Conservation (phyloP, 441 rosid species). For the Eruca vesicaria region DNA sequence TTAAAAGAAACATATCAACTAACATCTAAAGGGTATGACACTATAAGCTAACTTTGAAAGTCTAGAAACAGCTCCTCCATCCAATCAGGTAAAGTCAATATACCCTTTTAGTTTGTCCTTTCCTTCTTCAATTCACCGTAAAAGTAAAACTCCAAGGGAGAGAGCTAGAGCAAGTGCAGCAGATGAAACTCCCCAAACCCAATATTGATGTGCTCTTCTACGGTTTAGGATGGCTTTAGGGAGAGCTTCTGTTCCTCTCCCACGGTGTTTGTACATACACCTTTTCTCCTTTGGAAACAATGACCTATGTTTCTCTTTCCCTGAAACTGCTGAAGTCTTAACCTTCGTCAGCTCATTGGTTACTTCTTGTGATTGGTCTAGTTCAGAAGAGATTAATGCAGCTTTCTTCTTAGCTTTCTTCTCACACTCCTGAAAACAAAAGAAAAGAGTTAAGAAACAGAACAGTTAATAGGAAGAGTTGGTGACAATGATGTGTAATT, state of each 20-base stretch:
- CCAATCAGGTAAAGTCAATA: background rate
- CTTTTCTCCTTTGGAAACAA: slow-evolving; percentile 45
- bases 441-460: background rate
- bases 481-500: background rate
- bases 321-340: slow-evolving; percentile 34
- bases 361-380: slow-evolving; percentile 32
- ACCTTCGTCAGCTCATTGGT: slow-evolving; percentile 44
- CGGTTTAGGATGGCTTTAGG: slow-evolving; percentile 74
- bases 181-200: slow-evolving; percentile 68
- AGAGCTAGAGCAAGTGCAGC: slow-evolving; percentile 48
- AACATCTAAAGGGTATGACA: background rate
- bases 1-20: background rate
- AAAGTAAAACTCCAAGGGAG: slow-evolving; percentile 44
- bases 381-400: slow-evolving; percentile 18
- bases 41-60: background rate
- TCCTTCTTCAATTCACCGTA: slow-evolving; percentile 12
- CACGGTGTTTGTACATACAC: slow-evolving; percentile 51
- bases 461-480: background rate
- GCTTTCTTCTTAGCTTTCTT: slow-evolving; percentile 87
- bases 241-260: slow-evolving; percentile 56
- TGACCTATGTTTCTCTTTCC: slow-evolving; percentile 42
- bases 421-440: slow-evolving; percentile 70
- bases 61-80: background rate
- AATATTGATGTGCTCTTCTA: slow-evolving; percentile 57
- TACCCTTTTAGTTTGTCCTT: background rate